Percentiles rank a stretch among this genome's conserved stretches.
phyloP scores from a whole-genome alignment of 352 stramenopile genomes.

The Nannochloropsis limnetica region DNA sequence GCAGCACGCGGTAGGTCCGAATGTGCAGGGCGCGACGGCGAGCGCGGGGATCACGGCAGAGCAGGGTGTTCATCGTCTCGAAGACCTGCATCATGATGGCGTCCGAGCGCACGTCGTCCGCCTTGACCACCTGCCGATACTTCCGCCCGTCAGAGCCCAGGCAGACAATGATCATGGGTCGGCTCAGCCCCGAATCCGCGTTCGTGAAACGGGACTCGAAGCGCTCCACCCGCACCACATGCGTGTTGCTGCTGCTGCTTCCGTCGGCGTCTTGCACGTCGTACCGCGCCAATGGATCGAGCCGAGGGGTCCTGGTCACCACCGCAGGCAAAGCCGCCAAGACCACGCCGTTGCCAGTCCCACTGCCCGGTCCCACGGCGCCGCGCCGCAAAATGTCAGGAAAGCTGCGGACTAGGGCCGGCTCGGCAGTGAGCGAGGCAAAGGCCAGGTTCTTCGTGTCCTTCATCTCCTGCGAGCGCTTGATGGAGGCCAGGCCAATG shows the following conservation, averaged over 20 bases:
- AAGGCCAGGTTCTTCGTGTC: background rate
- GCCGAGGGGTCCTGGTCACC: background rate
- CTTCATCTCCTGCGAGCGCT: conserved; percentile 35
- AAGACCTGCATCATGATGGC: conserved; percentile 72
- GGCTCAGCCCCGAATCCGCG: conserved; percentile 83
- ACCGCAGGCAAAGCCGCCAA: conserved; percentile 1
- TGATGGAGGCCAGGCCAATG: conserved; percentile 24
- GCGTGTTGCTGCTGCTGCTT: background rate
- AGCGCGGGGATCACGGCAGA: conserved; percentile 42
- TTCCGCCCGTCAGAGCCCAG: conserved; percentile 75
- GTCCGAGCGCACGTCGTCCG: conserved; percentile 71
- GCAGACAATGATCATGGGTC: conserved; percentile 94
- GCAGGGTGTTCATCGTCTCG: conserved; percentile 51
- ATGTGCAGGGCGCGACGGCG: conserved; percentile 61
- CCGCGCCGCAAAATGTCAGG: conserved; percentile 46
- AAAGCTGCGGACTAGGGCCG: background rate
- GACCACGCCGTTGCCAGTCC: conserved; percentile 42
- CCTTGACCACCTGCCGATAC: conserved; percentile 93
- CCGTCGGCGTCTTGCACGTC: background rate
- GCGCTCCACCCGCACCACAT: conserved; percentile 66
- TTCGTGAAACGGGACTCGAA: conserved; percentile 83
- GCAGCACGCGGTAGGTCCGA: conserved; percentile 77
- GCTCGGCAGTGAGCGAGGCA: conserved; percentile 31
- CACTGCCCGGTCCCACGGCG: conserved; percentile 43
- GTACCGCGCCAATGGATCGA: background rate